phyloP scores from a whole-genome alignment of 768 basidiomycete genomes.

The Auricularia sp. region DNA sequence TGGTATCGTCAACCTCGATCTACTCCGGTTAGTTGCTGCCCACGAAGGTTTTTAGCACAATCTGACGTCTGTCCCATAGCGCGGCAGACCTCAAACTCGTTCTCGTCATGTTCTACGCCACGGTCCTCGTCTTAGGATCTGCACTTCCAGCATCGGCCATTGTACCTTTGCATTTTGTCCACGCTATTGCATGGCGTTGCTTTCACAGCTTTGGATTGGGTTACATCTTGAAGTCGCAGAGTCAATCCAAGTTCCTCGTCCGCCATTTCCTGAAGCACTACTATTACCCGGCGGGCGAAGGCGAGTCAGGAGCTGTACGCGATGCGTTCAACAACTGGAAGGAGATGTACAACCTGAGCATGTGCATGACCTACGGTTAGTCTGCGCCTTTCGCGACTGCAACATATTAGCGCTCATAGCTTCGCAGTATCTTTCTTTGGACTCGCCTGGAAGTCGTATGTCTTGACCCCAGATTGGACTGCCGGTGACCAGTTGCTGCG shows the following conservation, averaged over 20 bases:
- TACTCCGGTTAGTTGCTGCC: conserved; percentile 54
- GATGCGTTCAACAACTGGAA: conserved; percentile 98
- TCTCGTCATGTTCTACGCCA: conserved; percentile 60
- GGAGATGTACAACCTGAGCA: conserved; percentile 77
- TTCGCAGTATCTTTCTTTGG: conserved; percentile 68
- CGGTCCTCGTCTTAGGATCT: conserved; percentile 29
- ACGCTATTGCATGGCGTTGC: conserved; percentile 76
- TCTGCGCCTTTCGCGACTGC: conserved; percentile 5
- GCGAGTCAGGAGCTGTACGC: conserved; percentile 65
- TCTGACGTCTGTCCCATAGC: conserved; percentile 31
- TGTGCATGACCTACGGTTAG: conserved; percentile 91
- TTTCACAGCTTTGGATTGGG: conserved; percentile 88
- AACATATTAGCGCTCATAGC: neutral
- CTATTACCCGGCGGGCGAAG: conserved; percentile 65
- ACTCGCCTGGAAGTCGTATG: conserved; percentile 85
- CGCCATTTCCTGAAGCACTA: conserved; percentile 93
- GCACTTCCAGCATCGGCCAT: conserved; percentile 44
- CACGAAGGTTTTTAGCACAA: neutral
- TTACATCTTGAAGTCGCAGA: conserved; percentile 71
- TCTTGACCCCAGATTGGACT: conserved; percentile 72
- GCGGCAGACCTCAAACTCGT: conserved; percentile 77
- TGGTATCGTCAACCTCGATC: conserved; percentile 69
- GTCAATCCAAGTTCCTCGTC: conserved; percentile 78
- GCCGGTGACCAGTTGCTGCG: conserved; percentile 78
- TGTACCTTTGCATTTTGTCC: conserved; percentile 64